Evolutionary conservation across 1,284 basidiomycete genomes (phyloP).

Genomic region (Crucibulum parvulum): DNA sequence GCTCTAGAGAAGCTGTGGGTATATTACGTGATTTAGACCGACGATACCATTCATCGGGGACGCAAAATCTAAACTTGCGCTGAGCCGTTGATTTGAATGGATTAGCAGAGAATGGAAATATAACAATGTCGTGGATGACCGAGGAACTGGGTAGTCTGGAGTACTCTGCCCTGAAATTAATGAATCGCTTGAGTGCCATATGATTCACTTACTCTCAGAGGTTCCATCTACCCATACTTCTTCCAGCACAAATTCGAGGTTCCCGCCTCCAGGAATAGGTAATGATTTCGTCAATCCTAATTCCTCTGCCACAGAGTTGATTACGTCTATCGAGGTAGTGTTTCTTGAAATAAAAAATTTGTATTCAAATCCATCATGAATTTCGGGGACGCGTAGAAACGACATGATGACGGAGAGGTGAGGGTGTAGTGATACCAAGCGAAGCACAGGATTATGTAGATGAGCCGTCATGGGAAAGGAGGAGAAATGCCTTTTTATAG

Average conservation of each 20-base stretch:
- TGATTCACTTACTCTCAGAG: slow-evolving; percentile 52
- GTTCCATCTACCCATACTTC: slow-evolving; percentile 61
- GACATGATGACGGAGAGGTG: slow-evolving; percentile 59
- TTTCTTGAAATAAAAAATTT: slow-evolving; percentile 65
- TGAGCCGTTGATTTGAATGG: slow-evolving; percentile 46
- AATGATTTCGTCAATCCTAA: slow-evolving; percentile 72
- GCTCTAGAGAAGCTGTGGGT: slow-evolving; percentile 51
- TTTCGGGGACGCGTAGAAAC: slow-evolving; percentile 79
- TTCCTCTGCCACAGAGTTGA: slow-evolving; percentile 63
- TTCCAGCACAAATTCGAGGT: slow-evolving; percentile 71
- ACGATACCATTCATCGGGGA: slow-evolving; percentile 83
- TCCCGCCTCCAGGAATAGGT: slow-evolving; percentile 65
- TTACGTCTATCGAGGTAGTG: slow-evolving; percentile 58
- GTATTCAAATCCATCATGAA: slow-evolving; percentile 76
- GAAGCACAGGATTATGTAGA: slow-evolving; percentile 70
- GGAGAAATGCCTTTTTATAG: slow-evolving; percentile 65
- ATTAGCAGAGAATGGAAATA: slow-evolving; percentile 42
- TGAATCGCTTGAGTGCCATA: background rate
- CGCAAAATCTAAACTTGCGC: slow-evolving; percentile 62
- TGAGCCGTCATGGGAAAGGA: slow-evolving; percentile 77
- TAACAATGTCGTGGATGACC: slow-evolving; percentile 45
- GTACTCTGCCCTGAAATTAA: slow-evolving; percentile 37
- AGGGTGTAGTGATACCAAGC: slow-evolving; percentile 76
- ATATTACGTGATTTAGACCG: slow-evolving; percentile 63
- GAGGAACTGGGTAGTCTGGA: slow-evolving; percentile 47